phyloP scores from a whole-genome alignment of 257 asterid species.

The Penstemon eatonii region DNA sequence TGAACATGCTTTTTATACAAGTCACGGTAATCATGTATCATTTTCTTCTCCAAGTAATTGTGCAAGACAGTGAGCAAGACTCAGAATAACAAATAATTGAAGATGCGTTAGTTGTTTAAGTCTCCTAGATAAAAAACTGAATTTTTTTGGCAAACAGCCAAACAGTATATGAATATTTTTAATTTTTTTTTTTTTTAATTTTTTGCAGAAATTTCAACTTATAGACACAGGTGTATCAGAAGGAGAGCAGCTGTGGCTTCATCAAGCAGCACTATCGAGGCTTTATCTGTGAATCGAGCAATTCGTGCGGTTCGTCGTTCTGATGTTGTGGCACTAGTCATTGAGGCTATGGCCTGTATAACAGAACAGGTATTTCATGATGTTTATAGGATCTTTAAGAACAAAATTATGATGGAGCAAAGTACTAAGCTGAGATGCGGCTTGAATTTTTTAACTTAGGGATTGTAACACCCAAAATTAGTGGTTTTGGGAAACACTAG shows the following conservation, averaged over 20 bases:
- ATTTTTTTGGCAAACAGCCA: conserved; percentile 3
- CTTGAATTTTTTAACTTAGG: not conserved
- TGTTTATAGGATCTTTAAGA: conserved; percentile 16
- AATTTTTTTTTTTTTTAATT: conserved; percentile 13
- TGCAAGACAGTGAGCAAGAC: not conserved
- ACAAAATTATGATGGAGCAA: conserved; percentile 13
- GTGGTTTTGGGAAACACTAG: not conserved
- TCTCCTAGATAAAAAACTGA: conserved; percentile 1
- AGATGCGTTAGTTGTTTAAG: not conserved
- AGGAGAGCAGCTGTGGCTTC: conserved; percentile 89
- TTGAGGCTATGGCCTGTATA: conserved; percentile 98
- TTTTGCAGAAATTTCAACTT: conserved; percentile 70
- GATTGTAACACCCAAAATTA: not conserved
- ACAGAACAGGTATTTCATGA: conserved; percentile 78
- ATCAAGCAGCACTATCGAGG: conserved; percentile 88
- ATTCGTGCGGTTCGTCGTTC: conserved; percentile 91
- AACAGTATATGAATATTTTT: conserved; percentile 7
- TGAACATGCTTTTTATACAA: no score
- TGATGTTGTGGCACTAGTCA: conserved; percentile 92
- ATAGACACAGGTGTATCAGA: conserved; percentile 94
- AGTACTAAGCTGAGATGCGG: not conserved
- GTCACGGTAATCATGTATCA: not conserved
- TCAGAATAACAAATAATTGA: not conserved
- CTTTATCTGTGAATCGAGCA: conserved; percentile 91
- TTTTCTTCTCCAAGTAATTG: not conserved